Evolutionary conservation across 257 asterid genomes (phyloP).

Genomic region (Primulina tabacum): DNA sequence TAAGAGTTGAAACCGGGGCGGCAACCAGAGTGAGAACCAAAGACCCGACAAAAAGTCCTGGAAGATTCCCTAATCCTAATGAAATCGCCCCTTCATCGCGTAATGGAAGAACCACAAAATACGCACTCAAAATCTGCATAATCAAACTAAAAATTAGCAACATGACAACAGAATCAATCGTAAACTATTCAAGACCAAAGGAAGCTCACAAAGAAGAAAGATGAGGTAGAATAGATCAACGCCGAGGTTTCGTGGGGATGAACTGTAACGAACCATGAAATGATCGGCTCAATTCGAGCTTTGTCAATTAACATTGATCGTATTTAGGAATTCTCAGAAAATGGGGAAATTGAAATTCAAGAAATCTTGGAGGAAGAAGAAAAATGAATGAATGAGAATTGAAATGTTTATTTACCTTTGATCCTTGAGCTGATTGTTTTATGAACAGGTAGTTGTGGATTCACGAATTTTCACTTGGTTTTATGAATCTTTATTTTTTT

Average conservation of each 20-base stretch:
- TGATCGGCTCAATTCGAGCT: slow-evolving; percentile 58
- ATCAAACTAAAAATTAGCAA: background rate
- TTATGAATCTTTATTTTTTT: too few relatives aligned
- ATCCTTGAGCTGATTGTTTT: too few relatives aligned
- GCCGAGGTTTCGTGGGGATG: slow-evolving; percentile 77
- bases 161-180: background rate
- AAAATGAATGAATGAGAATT: too few relatives aligned
- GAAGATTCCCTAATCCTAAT: slow-evolving; percentile 75
- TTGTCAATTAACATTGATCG: slow-evolving; percentile 45
- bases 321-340: too few relatives aligned
- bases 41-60: slow-evolving; percentile 81
- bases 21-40: slow-evolving; percentile 82
- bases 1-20: slow-evolving; percentile 86
- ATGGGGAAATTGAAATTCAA: too few relatives aligned
- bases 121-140: slow-evolving; percentile 88
- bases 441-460: too few relatives aligned
- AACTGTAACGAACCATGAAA: slow-evolving; percentile 70
- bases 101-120: slow-evolving; percentile 92
- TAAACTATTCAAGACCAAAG: background rate
- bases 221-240: slow-evolving; percentile 66
- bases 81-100: slow-evolving; percentile 99
- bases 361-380: too few relatives aligned
- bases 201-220: slow-evolving; percentile 75
- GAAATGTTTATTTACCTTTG: too few relatives aligned
- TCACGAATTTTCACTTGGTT: too few relatives aligned